Base-by-base conservation (phyloP, 1,284 basidiomycete species). In the Leucoagaricus sp. region DNA sequence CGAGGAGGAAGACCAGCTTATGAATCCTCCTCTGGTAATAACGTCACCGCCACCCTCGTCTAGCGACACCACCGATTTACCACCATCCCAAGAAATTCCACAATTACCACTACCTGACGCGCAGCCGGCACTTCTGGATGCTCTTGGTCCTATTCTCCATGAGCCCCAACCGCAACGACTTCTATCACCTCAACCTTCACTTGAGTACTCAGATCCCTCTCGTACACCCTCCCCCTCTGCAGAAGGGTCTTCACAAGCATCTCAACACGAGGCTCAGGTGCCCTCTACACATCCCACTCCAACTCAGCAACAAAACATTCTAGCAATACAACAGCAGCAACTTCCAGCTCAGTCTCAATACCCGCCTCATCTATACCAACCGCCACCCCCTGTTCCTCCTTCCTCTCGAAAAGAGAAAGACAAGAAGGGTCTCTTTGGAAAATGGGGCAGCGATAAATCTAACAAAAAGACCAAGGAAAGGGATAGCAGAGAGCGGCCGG, bases 401-500 rank as follows among this genome's bases (percentile, higher is more conserved):
- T 54, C 60, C 25, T 66, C 63, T 47, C 64, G 76, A 55, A 90
- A 89, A 68, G 87, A 89, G 57, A 93, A 91, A 73, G 88, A 90
- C 66, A 91, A 90, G 72, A 90, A 84, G 63, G 83, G 88, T 1
- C 74, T 90, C 21, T 90, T 91, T 59, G 75, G 80, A 25, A 89
- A 87, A 69, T 91, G 89, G 83, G 85, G 86, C 47, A 67, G 79
- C 57, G 85, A 86, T 63, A 86, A 85, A 67, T 74, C 73, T 21
- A 86, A 84, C 71, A 85, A 83, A 66, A 58, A 42, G 23, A 42
- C 40, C 21, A 52, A 63, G 56, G 78, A 84, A 64, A 63, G 77
- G 73, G 72, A 80, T 73, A 66, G 81, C 67, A 58, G 75, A 78
- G 65, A 77, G 67, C 68, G 75, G 70, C 60, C 69, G 59, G 65